phyloP scores from a whole-genome alignment of 768 basidiomycete genomes.

The Lenzites betulinus region DNA sequence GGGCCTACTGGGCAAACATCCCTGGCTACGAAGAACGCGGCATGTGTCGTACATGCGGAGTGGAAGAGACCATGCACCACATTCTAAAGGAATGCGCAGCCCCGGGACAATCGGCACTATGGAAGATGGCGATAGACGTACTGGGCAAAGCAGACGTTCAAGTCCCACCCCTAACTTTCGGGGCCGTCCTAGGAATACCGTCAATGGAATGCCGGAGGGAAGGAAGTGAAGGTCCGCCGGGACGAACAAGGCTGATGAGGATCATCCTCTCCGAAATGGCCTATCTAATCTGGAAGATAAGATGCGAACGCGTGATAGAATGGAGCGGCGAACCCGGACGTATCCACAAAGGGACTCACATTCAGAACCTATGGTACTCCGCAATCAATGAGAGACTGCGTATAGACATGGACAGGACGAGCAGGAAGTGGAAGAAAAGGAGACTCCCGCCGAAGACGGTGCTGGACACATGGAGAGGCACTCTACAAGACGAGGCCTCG shows the following conservation, averaged over 20 bases:
- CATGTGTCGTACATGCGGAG: conserved; percentile 14
- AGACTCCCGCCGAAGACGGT: too few species aligned
- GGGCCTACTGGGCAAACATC: conserved; percentile 21
- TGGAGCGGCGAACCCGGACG: too few species aligned
- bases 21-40: conserved; percentile 4
- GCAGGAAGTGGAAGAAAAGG: too few species aligned
- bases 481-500: too few species aligned
- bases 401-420: too few species aligned
- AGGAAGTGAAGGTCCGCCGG: neutral
- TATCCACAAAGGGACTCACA: neutral
- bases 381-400: neutral
- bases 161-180: conserved; percentile 8
- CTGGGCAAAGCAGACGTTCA: too few species aligned
- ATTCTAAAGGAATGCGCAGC: conserved; percentile 22
- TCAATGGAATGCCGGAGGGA: neutral
- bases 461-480: too few species aligned
- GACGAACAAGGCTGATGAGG: neutral
- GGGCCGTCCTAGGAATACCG: conserved; percentile 5
- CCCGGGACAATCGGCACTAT: conserved; percentile 4
- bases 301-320: conserved; percentile 16
- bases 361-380: neutral
- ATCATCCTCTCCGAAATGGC: conserved; percentile 14
- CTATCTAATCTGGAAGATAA: conserved; percentile 14
- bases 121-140: too few species aligned
- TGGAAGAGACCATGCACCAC: conserved; percentile 24